A percentile compares a stretch with the other conserved stretches of the same genome.
phyloP scores from a whole-genome alignment of 106 monocot genomes.

The Phalaenopsis equestris region DNA sequence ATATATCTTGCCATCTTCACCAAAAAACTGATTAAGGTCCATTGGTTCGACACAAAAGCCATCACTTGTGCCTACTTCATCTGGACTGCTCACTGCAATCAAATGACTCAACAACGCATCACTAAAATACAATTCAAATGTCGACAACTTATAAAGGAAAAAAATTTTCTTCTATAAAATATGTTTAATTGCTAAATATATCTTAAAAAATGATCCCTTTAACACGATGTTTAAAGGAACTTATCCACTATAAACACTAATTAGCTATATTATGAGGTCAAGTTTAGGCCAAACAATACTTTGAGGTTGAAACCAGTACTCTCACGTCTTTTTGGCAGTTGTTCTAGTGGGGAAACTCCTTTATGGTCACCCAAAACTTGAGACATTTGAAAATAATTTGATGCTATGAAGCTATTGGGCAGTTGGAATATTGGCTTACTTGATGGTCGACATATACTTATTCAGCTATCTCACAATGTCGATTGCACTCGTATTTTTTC shows the following conservation, averaged over 20 bases:
- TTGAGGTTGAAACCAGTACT: too few species aligned
- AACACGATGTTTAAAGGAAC: not conserved
- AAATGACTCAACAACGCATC: not conserved
- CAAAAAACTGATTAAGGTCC: slow-evolving; percentile 79
- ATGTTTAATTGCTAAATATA: not conserved
- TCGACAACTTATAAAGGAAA: not conserved
- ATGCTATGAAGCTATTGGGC: too few species aligned
- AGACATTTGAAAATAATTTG: too few species aligned
- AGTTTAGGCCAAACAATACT: too few species aligned
- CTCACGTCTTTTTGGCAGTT: too few species aligned
- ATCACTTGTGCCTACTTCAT: slow-evolving; percentile 48
- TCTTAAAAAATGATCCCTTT: not conserved
- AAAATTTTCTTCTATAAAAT: not conserved
- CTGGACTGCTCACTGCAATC: slow-evolving; percentile 43
- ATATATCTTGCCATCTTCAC: slow-evolving; percentile 94
- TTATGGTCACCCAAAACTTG: too few species aligned
- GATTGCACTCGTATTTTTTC: too few species aligned
- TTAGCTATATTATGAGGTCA: not conserved
- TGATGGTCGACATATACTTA: too few species aligned
- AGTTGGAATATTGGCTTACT: too few species aligned
- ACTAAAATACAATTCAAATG: slow-evolving; percentile 2
- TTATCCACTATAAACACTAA: not conserved
- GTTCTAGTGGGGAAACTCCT: too few species aligned
- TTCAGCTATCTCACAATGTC: too few species aligned
- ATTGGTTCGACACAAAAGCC: slow-evolving; percentile 35